Evolutionary conservation across 192 early-diverging fungal genomes (phyloP).

Genomic region (Gigaspora rosea): DNA sequence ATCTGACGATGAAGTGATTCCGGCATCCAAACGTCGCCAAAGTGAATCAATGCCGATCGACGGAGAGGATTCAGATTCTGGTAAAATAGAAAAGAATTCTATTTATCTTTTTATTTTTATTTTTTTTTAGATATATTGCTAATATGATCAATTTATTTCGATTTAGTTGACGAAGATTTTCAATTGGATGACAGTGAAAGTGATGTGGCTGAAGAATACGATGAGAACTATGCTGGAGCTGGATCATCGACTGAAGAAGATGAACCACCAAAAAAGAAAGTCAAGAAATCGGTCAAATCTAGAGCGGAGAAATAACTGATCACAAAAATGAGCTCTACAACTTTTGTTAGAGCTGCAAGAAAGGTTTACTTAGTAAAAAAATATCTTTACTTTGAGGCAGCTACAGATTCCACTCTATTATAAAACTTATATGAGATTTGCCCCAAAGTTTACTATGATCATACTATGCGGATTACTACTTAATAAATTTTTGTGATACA

Average conservation of each 20-base stretch:
- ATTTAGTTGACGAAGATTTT: slow-evolving; percentile 88
- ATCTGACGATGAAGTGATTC: too few species aligned
- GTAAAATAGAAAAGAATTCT: slow-evolving; percentile 39
- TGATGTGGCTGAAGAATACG: slow-evolving; percentile 78
- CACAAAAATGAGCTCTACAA: too few species aligned
- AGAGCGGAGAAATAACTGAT: too few species aligned
- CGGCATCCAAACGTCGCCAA: too few species aligned
- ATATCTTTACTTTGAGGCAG: too few species aligned
- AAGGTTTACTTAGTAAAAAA: too few species aligned
- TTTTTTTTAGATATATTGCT: not conserved
- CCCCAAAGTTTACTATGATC: too few species aligned
- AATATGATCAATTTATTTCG: not conserved
- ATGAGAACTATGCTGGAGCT: slow-evolving; percentile 51
- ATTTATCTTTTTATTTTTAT: not conserved
- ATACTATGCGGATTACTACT: too few species aligned
- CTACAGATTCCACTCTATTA: too few species aligned
- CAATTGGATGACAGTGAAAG: slow-evolving; percentile 63
- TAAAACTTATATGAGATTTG: too few species aligned
- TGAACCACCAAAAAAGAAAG: not conserved
- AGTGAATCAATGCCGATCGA: not conserved
- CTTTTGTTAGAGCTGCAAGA: too few species aligned
- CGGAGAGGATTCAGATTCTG: slow-evolving; percentile 60
- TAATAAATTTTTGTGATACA: too few species aligned
- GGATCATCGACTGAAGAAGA: not conserved
- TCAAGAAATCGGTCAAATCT: not conserved